These are phyloP conservation scores for Epichloe hybrida DNA, from an alignment of 2,329 filamentous ascomycete genomes.

Conservation along the genomic window DNA sequence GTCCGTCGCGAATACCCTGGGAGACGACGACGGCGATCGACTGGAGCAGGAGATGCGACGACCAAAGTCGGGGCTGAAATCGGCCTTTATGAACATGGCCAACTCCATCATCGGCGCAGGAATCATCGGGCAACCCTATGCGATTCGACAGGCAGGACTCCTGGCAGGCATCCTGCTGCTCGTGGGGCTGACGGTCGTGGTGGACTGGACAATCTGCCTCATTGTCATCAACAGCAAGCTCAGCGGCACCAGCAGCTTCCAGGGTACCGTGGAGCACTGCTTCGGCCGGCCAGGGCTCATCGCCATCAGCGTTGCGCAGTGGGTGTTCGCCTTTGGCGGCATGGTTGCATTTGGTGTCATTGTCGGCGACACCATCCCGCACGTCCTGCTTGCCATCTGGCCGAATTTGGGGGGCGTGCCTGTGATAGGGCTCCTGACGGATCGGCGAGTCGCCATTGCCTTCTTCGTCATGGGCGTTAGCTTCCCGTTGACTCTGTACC, in stretches of 20 bases:
- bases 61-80: conserved; percentile 72
- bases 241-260: conserved; percentile 85
- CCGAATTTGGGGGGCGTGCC: conserved; percentile 59
- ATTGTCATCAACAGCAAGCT: conserved; percentile 98
- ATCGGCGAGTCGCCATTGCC: conserved; percentile 75
- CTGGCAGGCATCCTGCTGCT: conserved; percentile 67
- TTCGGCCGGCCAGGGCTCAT: conserved; percentile 80
- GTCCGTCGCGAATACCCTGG: conserved; percentile 45
- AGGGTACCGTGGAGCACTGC: conserved; percentile 90
- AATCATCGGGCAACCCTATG: conserved; percentile 81
- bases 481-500: conserved; percentile 82
- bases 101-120: conserved; percentile 86
- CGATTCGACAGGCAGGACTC: conserved; percentile 85
- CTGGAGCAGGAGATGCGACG: conserved; percentile 43
- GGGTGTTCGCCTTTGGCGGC: conserved; percentile 95
- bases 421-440: conserved; percentile 68
- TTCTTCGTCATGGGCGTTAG: conserved; percentile 76
- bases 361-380: conserved; percentile 89
- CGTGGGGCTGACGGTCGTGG: conserved; percentile 61
- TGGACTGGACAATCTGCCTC: conserved; percentile 96
- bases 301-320: conserved; percentile 82
- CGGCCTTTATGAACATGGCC: conserved; percentile 99
- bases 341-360: conserved; percentile 99
- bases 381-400: conserved; percentile 72
- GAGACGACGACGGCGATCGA: conserved; percentile 25